Evolutionary conservation across 371 early-diverging fungal species (phyloP).

Genomic region (Syncephalis plumigaleata): DNA sequence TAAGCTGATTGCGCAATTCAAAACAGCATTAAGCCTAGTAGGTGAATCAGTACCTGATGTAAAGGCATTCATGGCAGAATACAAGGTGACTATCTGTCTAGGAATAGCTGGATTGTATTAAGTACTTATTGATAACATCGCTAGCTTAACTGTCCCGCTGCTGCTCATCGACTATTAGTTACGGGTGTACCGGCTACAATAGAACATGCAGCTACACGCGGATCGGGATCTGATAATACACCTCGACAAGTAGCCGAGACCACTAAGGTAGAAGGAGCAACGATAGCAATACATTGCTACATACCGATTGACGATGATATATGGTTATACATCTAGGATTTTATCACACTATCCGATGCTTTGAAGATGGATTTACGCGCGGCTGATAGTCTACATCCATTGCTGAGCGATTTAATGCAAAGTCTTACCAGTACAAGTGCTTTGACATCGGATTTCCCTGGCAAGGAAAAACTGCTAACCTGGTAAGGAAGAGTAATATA

Average conservation of each 20-base stretch:
- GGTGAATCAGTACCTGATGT: slow-evolving; percentile 45
- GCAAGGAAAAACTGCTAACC: slow-evolving; percentile 59
- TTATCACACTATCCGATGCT: slow-evolving; percentile 86
- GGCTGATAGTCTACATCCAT: slow-evolving; percentile 84
- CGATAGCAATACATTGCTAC: no score
- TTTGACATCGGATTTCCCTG: slow-evolving; percentile 64
- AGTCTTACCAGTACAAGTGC: slow-evolving; percentile 65
- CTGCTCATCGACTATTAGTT: slow-evolving; percentile 51
- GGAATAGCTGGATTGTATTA: not conserved
- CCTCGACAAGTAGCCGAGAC: slow-evolving; percentile 77
- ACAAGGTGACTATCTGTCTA: slow-evolving; percentile 34
- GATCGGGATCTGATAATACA: slow-evolving; percentile 25
- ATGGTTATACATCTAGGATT: slow-evolving; percentile 28
- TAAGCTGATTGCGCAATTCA: slow-evolving; percentile 83
- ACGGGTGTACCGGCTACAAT: slow-evolving; percentile 81
- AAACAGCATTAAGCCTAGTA: slow-evolving; percentile 69
- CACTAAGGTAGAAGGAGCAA: slow-evolving; percentile 31
- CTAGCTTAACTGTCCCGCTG: slow-evolving; percentile 62
- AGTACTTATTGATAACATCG: not conserved
- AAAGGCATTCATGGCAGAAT: slow-evolving; percentile 64
- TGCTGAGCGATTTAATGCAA: slow-evolving; percentile 77
- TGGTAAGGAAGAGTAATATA: slow-evolving; percentile 27
- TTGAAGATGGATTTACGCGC: slow-evolving; percentile 71
- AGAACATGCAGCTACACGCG: slow-evolving; percentile 56
- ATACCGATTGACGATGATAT: no score